phyloP scores from a whole-genome alignment of 2,329 filamentous ascomycete genomes.

The Fusarium sp. region DNA sequence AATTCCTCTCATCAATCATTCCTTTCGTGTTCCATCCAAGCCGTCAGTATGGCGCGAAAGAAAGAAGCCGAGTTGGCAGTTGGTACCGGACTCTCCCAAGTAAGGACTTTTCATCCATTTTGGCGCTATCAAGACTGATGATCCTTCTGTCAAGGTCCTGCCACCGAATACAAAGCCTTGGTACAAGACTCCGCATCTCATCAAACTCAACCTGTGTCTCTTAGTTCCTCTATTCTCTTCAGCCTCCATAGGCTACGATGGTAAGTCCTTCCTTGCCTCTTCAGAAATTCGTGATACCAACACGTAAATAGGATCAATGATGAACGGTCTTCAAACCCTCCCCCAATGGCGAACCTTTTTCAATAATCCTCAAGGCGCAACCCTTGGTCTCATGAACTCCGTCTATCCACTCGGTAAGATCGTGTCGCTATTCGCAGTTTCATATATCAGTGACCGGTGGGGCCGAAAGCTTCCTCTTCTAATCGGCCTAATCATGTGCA shows the following conservation, averaged over 20 bases:
- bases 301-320: conserved; percentile 46
- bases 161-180: conserved; percentile 55
- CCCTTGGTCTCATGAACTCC: conserved; percentile 53
- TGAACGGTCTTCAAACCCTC: conserved; percentile 59
- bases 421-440: neutral
- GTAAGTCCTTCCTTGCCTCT: conserved; percentile 24
- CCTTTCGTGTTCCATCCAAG: too few species aligned
- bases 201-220: conserved; percentile 58
- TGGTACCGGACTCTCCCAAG: neutral
- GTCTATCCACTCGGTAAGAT: conserved; percentile 53
- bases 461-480: neutral
- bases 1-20: too few species aligned
- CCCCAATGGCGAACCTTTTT: conserved; percentile 56
- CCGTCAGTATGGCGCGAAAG: neutral
- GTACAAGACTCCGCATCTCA: conserved; percentile 56
- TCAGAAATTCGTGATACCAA: neutral
- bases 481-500: neutral
- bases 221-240: conserved; percentile 57
- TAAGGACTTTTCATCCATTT: too few species aligned
- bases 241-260: conserved; percentile 58
- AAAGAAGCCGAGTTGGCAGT: neutral
- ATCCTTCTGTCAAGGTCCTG: conserved; percentile 44
- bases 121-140: too few species aligned
- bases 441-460: neutral
- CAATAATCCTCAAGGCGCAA: conserved; percentile 49